Percentiles rank a stretch among this genome's conserved stretches.
phyloP scores from a whole-genome alignment of 768 basidiomycete species.

The Boletus barrowsii region DNA sequence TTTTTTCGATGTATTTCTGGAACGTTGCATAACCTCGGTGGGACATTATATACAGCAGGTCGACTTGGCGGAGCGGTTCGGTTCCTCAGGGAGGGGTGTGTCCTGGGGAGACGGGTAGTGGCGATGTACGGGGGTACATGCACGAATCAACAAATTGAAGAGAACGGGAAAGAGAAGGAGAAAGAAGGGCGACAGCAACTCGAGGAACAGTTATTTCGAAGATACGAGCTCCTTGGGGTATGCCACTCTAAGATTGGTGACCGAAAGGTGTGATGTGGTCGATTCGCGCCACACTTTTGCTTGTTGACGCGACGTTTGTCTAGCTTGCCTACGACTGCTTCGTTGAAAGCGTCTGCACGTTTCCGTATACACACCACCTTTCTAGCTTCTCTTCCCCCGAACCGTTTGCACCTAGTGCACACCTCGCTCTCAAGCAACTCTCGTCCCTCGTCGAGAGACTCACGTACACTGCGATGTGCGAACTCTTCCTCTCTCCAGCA shows the following conservation, averaged over 20 bases:
- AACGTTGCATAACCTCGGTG: slow-evolving; percentile 66
- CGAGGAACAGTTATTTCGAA: slow-evolving; percentile 60
- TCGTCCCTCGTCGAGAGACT: slow-evolving; percentile 59
- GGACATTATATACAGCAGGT: slow-evolving; percentile 63
- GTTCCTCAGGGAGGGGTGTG: slow-evolving; percentile 63
- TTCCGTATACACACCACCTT: slow-evolving; percentile 43
- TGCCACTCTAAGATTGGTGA: slow-evolving; percentile 79
- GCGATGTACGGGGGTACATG: slow-evolving; percentile 16
- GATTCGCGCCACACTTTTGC: neutral
- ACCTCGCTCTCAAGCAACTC: slow-evolving; percentile 50
- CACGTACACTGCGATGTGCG: slow-evolving; percentile 65
- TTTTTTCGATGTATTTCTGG: slow-evolving; percentile 69
- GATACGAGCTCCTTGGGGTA: slow-evolving; percentile 81
- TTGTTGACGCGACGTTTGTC: neutral
- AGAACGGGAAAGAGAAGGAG: slow-evolving; percentile 27
- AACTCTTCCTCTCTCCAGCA: slow-evolving; percentile 53
- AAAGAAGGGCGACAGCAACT: slow-evolving; percentile 54
- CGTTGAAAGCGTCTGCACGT: slow-evolving; percentile 46
- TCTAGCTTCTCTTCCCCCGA: slow-evolving; percentile 15
- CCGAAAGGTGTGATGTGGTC: slow-evolving; percentile 51
- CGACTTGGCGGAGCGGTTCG: slow-evolving; percentile 61
- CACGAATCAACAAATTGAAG: slow-evolving; percentile 10
- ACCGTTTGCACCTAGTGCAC: slow-evolving; percentile 39
- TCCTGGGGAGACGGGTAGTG: slow-evolving; percentile 49
- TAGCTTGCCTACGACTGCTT: slow-evolving; percentile 65